phyloP scores from a whole-genome alignment of 2,329 filamentous ascomycete genomes.

The Talaromyces sp. region DNA sequence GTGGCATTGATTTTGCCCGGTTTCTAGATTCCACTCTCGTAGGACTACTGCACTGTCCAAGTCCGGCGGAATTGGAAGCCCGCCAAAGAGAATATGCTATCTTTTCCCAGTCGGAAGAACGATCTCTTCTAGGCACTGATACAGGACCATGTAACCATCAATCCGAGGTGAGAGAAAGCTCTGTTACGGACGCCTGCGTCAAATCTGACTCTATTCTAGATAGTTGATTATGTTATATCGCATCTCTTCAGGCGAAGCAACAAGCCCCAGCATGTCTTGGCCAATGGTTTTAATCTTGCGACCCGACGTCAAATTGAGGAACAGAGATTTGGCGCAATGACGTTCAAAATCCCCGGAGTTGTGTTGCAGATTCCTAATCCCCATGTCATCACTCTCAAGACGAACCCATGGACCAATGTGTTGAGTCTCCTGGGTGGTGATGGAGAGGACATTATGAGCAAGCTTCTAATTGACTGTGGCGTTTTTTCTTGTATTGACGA shows the following conservation, averaged over 20 bases:
- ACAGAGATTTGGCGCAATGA: slow-evolving; percentile 34
- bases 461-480: slow-evolving; percentile 73
- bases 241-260: slow-evolving; percentile 61
- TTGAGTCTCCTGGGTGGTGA: slow-evolving; percentile 70
- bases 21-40: slow-evolving; percentile 71
- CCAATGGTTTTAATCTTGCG: slow-evolving; percentile 71
- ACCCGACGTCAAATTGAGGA: slow-evolving; percentile 29
- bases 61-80: slow-evolving; percentile 31
- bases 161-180: slow-evolving; percentile 52
- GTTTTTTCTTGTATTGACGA: slow-evolving; percentile 66
- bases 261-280: slow-evolving; percentile 72
- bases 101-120: slow-evolving; percentile 62
- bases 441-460: slow-evolving; percentile 74
- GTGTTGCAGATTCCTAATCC: slow-evolving; percentile 65
- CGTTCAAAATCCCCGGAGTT: slow-evolving; percentile 63
- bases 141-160: slow-evolving; percentile 55
- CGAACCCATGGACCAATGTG: slow-evolving; percentile 70
- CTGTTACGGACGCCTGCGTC: neutral
- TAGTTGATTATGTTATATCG: slow-evolving; percentile 77
- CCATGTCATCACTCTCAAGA: slow-evolving; percentile 67
- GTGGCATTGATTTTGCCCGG: slow-evolving; percentile 41
- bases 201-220: slow-evolving; percentile 36
- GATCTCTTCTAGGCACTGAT: slow-evolving; percentile 37
- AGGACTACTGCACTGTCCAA: slow-evolving; percentile 48
- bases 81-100: slow-evolving; percentile 58